Conservation (phyloP, 495 filamentous ascomycete species). For the Penicillium ucsense region DNA sequence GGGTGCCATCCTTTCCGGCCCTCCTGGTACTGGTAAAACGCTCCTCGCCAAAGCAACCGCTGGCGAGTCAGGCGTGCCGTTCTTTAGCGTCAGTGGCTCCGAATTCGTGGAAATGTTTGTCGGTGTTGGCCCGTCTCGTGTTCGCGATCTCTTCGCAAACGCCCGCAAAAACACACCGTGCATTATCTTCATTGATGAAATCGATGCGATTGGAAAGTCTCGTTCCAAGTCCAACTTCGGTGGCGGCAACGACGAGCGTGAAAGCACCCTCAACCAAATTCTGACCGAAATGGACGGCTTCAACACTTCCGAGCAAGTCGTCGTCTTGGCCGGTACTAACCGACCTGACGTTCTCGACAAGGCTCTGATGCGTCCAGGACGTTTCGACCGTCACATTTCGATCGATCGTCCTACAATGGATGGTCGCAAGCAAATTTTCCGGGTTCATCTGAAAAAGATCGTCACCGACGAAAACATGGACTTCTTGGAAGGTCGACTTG, state of each 20-base stretch:
- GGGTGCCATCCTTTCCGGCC: constrained; percentile 90
- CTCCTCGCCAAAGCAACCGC: constrained; percentile 94
- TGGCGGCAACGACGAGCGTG: constrained; percentile 93
- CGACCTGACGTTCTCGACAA: constrained; percentile 88
- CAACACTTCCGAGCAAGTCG: constrained; percentile 94
- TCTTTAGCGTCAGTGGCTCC: constrained; percentile 96
- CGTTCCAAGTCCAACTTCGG: constrained; percentile 65
- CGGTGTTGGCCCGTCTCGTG: constrained; percentile 90
- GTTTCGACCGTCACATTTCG: constrained; percentile 89
- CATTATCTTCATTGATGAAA: constrained; percentile 99
- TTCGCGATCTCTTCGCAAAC: constrained; percentile 89
- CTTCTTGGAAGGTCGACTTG: constrained; percentile 73
- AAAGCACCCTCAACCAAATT: constrained; percentile 95
- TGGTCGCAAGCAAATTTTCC: constrained; percentile 91
- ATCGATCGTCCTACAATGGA: constrained; percentile 96
- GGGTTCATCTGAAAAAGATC: constrained; percentile 85
- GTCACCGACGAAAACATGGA: constrained; percentile 83
- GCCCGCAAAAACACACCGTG: constrained; percentile 93
- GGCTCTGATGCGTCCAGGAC: constrained; percentile 90
- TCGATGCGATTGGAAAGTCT: constrained; percentile 92
- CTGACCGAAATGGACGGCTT: constrained; percentile 99
- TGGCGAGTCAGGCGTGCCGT: constrained; percentile 93
- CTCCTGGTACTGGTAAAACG: constrained; percentile 97
- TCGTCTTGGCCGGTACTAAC: constrained; percentile 97
- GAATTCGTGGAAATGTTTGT: constrained; percentile 99